Evolutionary conservation across 176 grass and related monocot species (phyloP).

Genomic region (Stipa capillata): DNA sequence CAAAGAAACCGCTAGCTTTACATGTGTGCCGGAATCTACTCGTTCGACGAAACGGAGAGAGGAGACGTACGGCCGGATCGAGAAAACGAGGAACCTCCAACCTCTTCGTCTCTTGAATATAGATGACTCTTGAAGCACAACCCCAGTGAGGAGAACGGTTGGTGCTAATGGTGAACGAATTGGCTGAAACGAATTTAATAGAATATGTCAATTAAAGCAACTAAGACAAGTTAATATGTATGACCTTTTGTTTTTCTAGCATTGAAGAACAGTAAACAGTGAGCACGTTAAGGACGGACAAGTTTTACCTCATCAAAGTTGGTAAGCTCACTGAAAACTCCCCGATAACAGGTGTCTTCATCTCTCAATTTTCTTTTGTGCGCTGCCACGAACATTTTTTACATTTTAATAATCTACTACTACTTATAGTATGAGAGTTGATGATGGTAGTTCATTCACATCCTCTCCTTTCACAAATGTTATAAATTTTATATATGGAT

Average conservation of each 20-base stretch:
- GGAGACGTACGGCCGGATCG: too few relatives aligned
- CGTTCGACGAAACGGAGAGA: too few relatives aligned
- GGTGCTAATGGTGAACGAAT: conserved; percentile 77
- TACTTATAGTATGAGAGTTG: too few relatives aligned
- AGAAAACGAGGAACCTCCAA: too few relatives aligned
- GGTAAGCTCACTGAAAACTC: conserved; percentile 68
- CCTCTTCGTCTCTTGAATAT: conserved; percentile 96
- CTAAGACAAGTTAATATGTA: not conserved
- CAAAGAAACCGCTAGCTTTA: too few relatives aligned
- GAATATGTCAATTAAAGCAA: conserved; percentile 9
- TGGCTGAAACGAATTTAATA: conserved; percentile 41
- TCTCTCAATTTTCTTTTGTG: conserved; percentile 87
- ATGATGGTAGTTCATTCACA: too few relatives aligned
- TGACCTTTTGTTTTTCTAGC: not conserved
- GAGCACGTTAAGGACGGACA: not conserved
- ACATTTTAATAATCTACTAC: too few relatives aligned
- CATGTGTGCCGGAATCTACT: too few relatives aligned
- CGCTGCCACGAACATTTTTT: conserved; percentile 62
- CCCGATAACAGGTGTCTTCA: conserved; percentile 71
- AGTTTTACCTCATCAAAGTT: conserved; percentile 74
- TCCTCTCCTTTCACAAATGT: too few relatives aligned
- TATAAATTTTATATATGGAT: too few relatives aligned
- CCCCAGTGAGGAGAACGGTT: conserved; percentile 50
- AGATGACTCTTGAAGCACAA: too few relatives aligned
- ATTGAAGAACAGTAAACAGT: not conserved